Conservation (phyloP, 2,329 filamentous ascomycete species). For the Fusarium tjaetaba region DNA sequence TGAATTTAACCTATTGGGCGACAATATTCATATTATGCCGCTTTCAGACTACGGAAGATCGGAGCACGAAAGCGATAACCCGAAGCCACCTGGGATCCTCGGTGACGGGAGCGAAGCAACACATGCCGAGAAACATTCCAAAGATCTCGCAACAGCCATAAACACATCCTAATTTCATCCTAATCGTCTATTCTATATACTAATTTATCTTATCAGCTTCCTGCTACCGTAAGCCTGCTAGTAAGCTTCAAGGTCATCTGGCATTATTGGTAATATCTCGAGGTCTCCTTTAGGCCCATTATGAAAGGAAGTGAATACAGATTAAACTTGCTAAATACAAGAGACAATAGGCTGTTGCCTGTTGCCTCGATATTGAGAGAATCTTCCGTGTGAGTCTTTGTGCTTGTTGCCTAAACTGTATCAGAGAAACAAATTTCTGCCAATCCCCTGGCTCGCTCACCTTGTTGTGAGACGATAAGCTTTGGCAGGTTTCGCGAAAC, state of each 20-base stretch:
- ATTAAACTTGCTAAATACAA: too few species aligned
- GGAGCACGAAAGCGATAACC: not conserved
- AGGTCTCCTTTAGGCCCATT: fast-evolving
- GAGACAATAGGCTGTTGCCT: fast-evolving
- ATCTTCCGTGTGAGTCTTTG: fast-evolving
- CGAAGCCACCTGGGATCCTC: not conserved
- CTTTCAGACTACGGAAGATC: too few species aligned
- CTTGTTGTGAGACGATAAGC: not conserved
- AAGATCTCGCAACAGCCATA: fast-evolving
- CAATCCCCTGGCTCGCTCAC: not conserved
- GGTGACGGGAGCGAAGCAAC: fast-evolving
- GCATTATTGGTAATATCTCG: not conserved
- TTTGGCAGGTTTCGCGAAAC: not conserved
- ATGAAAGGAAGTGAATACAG: too few species aligned
- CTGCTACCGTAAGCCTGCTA: not conserved
- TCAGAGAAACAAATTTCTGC: too few species aligned
- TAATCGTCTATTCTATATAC: fast-evolving
- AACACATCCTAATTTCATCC: not conserved
- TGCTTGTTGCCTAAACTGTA: not conserved
- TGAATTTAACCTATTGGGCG: too few species aligned
- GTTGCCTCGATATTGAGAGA: fast-evolving
- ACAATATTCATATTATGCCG: too few species aligned
- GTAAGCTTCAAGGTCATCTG: not conserved
- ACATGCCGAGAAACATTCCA: not conserved
- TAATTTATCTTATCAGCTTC: fast-evolving